A percentile compares a stretch with the other conserved stretches of the same genome.
Evolutionary conservation across 768 basidiomycete species (phyloP).

Genomic region (Suillus americanus): DNA sequence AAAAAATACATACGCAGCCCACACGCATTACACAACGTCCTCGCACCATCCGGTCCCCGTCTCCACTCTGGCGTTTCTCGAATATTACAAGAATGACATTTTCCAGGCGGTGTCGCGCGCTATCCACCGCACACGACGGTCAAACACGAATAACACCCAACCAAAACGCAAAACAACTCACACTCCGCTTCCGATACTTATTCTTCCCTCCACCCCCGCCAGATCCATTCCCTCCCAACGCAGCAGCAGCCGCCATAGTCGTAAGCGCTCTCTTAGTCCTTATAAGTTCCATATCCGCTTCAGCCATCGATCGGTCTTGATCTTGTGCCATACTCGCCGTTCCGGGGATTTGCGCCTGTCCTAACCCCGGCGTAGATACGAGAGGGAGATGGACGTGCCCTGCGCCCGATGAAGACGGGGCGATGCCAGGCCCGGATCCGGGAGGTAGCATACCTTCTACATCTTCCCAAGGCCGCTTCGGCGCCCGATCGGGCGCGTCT

Average conservation of each 20-base stretch:
- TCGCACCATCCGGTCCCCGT: constrained; percentile 79
- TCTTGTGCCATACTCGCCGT: constrained; percentile 6
- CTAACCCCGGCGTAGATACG: not conserved
- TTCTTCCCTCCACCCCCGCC: constrained; percentile 46
- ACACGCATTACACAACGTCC: constrained; percentile 85
- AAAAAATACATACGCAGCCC: constrained; percentile 64
- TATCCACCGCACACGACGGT: constrained; percentile 35
- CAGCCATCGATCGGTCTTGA: constrained; percentile 61
- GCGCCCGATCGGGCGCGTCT: constrained; percentile 52
- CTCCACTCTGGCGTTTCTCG: constrained; percentile 89
- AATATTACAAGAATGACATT: constrained; percentile 87
- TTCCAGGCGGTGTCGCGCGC: constrained; percentile 84
- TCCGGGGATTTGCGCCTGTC: not conserved
- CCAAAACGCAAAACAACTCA: constrained; percentile 40
- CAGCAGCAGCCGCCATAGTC: constrained; percentile 55
- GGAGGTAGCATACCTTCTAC: constrained; percentile 25
- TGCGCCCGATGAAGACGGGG: not conserved
- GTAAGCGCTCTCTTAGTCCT: constrained; percentile 76
- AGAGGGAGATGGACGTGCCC: not conserved
- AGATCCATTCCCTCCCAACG: constrained; percentile 36
- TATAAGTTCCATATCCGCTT: constrained; percentile 85
- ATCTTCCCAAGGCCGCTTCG: constrained; percentile 83
- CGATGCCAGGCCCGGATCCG: constrained; percentile 3
- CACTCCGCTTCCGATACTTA: constrained; percentile 85
- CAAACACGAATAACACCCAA: constrained; percentile 13